These are phyloP conservation scores for Neckera pumila DNA, from an alignment of 225 moss, liverwort and hornwort species.

Conservation along the genomic window DNA sequence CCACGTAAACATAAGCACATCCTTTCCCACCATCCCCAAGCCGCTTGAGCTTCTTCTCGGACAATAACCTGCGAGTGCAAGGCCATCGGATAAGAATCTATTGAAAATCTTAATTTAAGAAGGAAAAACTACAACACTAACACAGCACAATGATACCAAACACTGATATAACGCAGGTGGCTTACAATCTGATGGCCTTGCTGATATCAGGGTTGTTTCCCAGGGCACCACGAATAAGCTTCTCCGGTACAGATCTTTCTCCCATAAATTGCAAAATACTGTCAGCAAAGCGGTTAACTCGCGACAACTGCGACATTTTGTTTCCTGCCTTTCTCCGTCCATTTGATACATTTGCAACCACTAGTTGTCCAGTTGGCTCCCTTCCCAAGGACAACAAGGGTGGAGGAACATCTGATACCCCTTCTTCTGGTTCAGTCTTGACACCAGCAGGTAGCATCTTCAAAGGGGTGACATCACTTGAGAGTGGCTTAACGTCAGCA, in stretches of 20 bases:
- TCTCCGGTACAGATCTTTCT: conserved; percentile 58
- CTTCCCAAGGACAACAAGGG: background rate
- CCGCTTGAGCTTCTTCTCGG: conserved; percentile 51
- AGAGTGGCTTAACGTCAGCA: background rate
- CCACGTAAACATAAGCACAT: conserved; percentile 74
- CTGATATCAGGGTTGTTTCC: conserved; percentile 92
- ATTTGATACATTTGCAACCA: conserved; percentile 15
- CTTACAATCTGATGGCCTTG: conserved; percentile 86
- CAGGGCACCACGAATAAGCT: conserved; percentile 70
- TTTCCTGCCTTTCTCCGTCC: conserved; percentile 25
- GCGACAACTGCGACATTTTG: conserved; percentile 33
- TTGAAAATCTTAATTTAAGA: background rate
- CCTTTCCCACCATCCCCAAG: conserved; percentile 86
- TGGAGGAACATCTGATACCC: background rate
- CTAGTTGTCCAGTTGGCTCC: conserved; percentile 12
- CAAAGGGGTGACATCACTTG: conserved; percentile 7
- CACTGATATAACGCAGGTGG: background rate
- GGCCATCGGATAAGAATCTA: background rate
- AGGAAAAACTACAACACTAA: background rate
- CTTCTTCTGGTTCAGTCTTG: conserved; percentile 20
- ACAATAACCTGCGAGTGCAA: conserved; percentile 43
- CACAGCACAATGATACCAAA: background rate
- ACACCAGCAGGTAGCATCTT: conserved; percentile 9
- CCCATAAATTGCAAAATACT: conserved; percentile 65
- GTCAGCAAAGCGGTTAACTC: conserved; percentile 55